phyloP scores from a whole-genome alignment of 306 rosid genomes.

The Dryas alaskensis region DNA sequence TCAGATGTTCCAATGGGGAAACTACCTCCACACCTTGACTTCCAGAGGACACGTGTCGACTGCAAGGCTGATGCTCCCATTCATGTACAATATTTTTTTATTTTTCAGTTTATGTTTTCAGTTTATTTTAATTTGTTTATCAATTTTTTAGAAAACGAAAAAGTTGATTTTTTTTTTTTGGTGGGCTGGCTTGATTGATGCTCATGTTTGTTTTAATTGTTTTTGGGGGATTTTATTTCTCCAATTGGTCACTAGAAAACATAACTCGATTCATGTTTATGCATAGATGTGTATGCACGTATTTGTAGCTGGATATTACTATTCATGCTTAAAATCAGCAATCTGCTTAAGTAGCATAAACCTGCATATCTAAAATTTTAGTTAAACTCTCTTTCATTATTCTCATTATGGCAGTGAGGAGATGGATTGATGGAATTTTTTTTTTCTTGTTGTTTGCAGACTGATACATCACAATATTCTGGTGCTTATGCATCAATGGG shows the following conservation, averaged over 20 bases:
- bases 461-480: constrained; percentile 75
- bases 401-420: not conserved
- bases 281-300: not conserved
- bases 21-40: constrained; percentile 38
- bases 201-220: not conserved
- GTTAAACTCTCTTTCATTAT: not conserved
- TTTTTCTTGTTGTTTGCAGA: constrained; percentile 47
- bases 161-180: not conserved
- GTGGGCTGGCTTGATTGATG: not conserved
- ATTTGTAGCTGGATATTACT: no score
- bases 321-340: not conserved
- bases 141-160: no score
- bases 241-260: not conserved
- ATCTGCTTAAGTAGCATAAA: not conserved
- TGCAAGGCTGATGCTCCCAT: constrained; percentile 50
- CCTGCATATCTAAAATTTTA: not conserved
- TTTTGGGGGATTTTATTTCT: not conserved
- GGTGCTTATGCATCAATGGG: constrained; percentile 77
- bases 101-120: not conserved
- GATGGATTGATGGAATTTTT: not conserved
- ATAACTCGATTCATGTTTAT: not conserved
- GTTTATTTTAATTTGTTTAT: not conserved
- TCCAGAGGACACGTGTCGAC: constrained; percentile 49
- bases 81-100: constrained; percentile 24
- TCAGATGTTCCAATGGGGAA: constrained; percentile 44